Percentiles rank a stretch among this genome's conserved stretches.
Conservation (phyloP, 1,284 basidiomycete genomes). For the Amylostereum areolatum region DNA sequence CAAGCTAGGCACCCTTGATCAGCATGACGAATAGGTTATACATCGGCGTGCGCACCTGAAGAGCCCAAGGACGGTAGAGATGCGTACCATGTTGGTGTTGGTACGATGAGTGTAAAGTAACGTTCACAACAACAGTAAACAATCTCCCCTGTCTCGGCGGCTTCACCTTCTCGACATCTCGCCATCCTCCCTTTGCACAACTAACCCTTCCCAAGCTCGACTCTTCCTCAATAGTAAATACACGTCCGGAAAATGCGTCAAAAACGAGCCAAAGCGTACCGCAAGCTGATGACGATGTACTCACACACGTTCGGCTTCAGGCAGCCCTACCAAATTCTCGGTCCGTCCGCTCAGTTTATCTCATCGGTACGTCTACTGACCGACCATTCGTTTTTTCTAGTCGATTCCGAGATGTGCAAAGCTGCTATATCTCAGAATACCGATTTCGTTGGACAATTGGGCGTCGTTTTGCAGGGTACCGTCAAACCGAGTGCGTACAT, state of each 20-base stretch:
- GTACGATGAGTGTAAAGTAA: not conserved
- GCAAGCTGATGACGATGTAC: slow-evolving; percentile 88
- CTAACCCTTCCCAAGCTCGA: slow-evolving; percentile 1
- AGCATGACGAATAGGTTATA: too few relatives aligned
- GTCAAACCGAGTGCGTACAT: slow-evolving; percentile 79
- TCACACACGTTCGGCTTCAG: slow-evolving; percentile 82
- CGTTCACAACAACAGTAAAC: not conserved
- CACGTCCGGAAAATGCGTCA: slow-evolving; percentile 62
- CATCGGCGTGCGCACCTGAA: not conserved
- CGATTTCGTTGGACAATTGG: slow-evolving; percentile 72
- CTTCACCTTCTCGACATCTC: not conserved
- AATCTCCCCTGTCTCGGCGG: not conserved
- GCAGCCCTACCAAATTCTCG: slow-evolving; percentile 85
- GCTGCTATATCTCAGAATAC: slow-evolving; percentile 63
- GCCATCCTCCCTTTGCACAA: not conserved
- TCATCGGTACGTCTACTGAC: slow-evolving; percentile 1
- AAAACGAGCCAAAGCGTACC: slow-evolving; percentile 88
- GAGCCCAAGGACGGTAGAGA: not conserved
- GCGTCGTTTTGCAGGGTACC: slow-evolving; percentile 72
- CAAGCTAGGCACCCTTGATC: slow-evolving; percentile 17
- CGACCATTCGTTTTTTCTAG: slow-evolving; percentile 30
- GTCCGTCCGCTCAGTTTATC: slow-evolving; percentile 34
- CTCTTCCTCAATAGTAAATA: slow-evolving; percentile 7
- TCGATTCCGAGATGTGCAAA: slow-evolving; percentile 83
- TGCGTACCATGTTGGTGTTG: not conserved